These are phyloP conservation scores for Cystobasidium sp. DNA, from an alignment of 1,284 basidiomycete genomes.

Conservation along the genomic window DNA sequence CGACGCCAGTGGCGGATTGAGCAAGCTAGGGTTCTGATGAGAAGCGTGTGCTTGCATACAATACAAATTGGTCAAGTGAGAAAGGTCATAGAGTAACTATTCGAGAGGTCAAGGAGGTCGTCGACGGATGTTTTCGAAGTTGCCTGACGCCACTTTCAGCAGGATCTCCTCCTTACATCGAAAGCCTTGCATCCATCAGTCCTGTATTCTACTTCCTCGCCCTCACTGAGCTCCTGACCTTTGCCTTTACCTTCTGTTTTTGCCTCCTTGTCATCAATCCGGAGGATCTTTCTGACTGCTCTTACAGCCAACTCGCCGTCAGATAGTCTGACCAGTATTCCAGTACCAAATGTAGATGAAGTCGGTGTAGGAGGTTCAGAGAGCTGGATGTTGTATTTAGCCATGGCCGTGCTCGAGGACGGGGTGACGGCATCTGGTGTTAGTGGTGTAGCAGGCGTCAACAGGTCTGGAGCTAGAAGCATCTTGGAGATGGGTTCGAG, in stretches of 20 bases:
- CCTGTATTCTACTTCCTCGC: conserved; percentile 40
- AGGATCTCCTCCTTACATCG: conserved; percentile 23
- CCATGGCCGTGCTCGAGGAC: conserved; percentile 23
- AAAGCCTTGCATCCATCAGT: conserved; percentile 40
- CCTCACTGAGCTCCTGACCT: conserved; percentile 35
- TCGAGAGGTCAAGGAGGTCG: background rate
- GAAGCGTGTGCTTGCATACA: too few species aligned
- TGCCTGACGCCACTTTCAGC: background rate
- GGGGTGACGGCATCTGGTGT: conserved; percentile 29
- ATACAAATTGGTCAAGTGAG: too few species aligned
- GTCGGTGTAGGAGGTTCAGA: conserved; percentile 40
- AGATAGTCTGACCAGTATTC: conserved; percentile 27
- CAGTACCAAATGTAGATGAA: conserved; percentile 24
- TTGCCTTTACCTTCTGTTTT: conserved; percentile 13
- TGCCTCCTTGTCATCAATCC: conserved; percentile 24
- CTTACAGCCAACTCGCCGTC: conserved; percentile 35
- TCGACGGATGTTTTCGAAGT: background rate
- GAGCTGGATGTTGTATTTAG: conserved; percentile 18
- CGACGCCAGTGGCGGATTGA: too few species aligned
- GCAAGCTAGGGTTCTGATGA: too few species aligned
- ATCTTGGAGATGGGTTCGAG: conserved; percentile 15
- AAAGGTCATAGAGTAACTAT: background rate
- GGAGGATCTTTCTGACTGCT: conserved; percentile 33
- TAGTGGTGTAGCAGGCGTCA: conserved; percentile 30
- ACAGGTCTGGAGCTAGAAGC: conserved; percentile 26